phyloP scores from a whole-genome alignment of 352 stramenopile species.

The Globisporangium ultimum region DNA sequence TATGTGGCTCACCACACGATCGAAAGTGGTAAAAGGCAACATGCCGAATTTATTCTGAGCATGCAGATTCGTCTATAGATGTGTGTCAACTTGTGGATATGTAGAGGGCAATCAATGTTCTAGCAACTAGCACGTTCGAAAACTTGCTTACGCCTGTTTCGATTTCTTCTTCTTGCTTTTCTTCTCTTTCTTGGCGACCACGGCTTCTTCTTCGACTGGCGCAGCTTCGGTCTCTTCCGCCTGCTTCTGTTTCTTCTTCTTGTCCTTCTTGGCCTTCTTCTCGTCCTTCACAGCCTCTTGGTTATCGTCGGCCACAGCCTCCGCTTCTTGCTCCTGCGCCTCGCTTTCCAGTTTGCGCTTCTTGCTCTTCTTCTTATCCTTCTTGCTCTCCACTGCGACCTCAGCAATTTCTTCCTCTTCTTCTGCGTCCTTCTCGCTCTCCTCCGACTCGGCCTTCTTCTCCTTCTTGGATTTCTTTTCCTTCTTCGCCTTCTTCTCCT shows the following conservation, averaged over 20 bases:
- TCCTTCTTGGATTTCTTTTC: slow-evolving; percentile 20
- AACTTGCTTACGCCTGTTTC: slow-evolving; percentile 15
- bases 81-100: too few species aligned
- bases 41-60: too few species aligned
- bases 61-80: too few species aligned
- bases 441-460: slow-evolving; percentile 13
- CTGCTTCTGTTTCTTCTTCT: slow-evolving; percentile 32
- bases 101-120: too few species aligned
- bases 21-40: too few species aligned
- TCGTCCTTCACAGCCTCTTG: slow-evolving; percentile 12
- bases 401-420: slow-evolving; percentile 33
- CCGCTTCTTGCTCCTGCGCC: too few species aligned
- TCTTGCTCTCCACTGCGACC: slow-evolving; percentile 4
- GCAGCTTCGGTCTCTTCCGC: slow-evolving; percentile 15
- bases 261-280: slow-evolving; percentile 21
- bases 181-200: slow-evolving; percentile 16
- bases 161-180: slow-evolving; percentile 41
- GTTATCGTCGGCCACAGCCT: not conserved
- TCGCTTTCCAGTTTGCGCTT: too few species aligned
- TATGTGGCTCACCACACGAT: too few species aligned
- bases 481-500: slow-evolving; percentile 15
- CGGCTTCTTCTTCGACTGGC: slow-evolving; percentile 8
- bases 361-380: slow-evolving; percentile 12
- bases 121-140: too few species aligned
- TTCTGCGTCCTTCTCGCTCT: slow-evolving; percentile 17